Percentiles rank a stretch among this genome's conserved stretches.
phyloP scores from a whole-genome alignment of 345 rosid species.

The Capsella bursapastoris region DNA sequence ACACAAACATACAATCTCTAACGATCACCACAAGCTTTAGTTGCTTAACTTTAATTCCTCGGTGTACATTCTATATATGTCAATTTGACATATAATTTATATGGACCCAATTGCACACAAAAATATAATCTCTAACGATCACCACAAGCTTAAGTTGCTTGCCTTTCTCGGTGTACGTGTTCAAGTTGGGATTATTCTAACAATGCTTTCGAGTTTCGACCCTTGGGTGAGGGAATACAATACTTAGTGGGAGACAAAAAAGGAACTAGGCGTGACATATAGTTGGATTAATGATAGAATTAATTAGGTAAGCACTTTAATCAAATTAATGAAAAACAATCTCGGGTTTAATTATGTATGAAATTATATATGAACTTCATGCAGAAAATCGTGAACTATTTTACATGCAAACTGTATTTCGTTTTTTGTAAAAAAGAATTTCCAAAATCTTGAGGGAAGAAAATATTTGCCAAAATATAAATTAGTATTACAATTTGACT shows the following conservation, averaged over 20 bases:
- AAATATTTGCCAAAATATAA: no score
- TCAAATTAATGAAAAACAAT: neutral
- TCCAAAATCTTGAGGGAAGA: no score
- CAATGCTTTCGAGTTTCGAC: conserved; percentile 7
- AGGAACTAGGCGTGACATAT: conserved; percentile 7
- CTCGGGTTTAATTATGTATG: no score
- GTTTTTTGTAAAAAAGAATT: no score
- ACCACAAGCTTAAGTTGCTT: neutral
- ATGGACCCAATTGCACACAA: neutral
- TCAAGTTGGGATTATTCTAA: conserved; percentile 8
- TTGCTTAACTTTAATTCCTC: no score
- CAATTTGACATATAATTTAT: neutral
- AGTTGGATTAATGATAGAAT: conserved; percentile 16
- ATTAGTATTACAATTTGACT: no score
- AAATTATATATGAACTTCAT: neutral
- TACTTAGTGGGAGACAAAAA: conserved; percentile 37
- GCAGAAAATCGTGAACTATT: neutral
- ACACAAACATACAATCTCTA: no score
- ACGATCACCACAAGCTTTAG: no score
- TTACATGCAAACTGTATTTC: no score
- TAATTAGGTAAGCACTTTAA: conserved; percentile 13
- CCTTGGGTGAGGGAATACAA: neutral
- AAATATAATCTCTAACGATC: neutral
- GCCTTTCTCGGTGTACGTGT: neutral
- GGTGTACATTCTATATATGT: neutral